These are phyloP conservation scores for Saccharomyces mikatae DNA, from an alignment of 805 yeast genomes.

Conservation along the genomic window DNA sequence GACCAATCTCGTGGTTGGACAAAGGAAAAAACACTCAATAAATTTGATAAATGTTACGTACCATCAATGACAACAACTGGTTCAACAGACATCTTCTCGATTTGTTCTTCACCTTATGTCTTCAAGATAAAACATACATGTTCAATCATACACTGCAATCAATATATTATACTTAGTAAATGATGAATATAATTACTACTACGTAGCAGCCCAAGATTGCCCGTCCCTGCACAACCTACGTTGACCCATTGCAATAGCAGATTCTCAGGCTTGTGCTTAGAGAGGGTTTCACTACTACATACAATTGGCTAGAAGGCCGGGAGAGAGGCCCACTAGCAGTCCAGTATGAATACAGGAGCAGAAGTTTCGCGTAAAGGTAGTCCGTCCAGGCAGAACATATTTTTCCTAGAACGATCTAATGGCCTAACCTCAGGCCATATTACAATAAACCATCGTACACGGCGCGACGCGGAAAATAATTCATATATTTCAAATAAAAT, in stretches of 20 bases:
- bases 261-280: not conserved
- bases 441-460: not conserved
- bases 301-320: not conserved
- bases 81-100: conserved; percentile 34
- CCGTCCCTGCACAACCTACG: not conserved
- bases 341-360: not conserved
- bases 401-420: not conserved
- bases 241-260: not conserved
- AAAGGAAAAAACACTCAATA: not conserved
- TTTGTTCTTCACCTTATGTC: not conserved
- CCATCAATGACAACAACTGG: conserved; percentile 98
- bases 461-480: not conserved
- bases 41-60: conserved; percentile 32
- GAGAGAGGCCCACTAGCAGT: not conserved
- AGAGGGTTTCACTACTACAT: not conserved
- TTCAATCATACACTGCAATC: not conserved
- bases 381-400: not conserved
- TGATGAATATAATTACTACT: not conserved
- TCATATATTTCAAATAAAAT: not conserved
- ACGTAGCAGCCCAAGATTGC: not conserved
- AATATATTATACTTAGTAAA: not conserved
- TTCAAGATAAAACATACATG: not conserved
- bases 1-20: not conserved
- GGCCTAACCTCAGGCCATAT: not conserved
- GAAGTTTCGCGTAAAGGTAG: not conserved